Conservation (phyloP, 2,329 filamentous ascomycete genomes). For the Xylaria sp. region DNA sequence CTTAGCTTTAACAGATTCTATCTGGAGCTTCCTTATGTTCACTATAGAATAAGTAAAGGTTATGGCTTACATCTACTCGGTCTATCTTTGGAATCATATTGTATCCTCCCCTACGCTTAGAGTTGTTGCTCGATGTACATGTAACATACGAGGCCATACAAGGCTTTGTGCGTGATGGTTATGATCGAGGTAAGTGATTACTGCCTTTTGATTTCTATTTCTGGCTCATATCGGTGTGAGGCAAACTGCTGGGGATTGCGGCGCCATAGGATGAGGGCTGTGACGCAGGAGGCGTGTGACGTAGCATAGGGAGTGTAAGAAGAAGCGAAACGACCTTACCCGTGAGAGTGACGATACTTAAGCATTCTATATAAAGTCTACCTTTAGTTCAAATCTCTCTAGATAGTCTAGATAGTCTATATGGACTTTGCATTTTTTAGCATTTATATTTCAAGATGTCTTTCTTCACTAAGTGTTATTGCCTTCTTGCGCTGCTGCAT, state of each 20-base stretch:
- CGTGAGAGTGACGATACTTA: background rate
- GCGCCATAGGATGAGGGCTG: background rate
- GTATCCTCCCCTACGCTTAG: too few species aligned
- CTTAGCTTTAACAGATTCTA: too few species aligned
- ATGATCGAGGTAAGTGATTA: too few species aligned
- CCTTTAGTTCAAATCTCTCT: background rate
- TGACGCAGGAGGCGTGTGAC: background rate
- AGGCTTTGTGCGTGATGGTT: too few species aligned
- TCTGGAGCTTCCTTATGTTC: too few species aligned
- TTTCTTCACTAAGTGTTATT: background rate
- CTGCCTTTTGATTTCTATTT: background rate
- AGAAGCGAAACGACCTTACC: too few species aligned
- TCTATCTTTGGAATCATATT: too few species aligned
- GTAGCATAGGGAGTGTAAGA: background rate
- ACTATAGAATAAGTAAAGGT: too few species aligned
- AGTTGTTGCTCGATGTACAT: too few species aligned
- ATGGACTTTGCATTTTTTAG: background rate
- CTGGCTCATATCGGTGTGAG: background rate
- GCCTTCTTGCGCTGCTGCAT: slow-evolving; percentile 4
- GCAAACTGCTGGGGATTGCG: background rate
- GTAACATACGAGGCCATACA: too few species aligned
- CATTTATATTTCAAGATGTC: slow-evolving; percentile 4
- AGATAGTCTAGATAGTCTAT: background rate
- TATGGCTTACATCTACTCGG: too few species aligned
- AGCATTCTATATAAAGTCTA: background rate